Base-by-base conservation (phyloP, 768 basidiomycete species). In the Tylopilus subfusipes region DNA sequence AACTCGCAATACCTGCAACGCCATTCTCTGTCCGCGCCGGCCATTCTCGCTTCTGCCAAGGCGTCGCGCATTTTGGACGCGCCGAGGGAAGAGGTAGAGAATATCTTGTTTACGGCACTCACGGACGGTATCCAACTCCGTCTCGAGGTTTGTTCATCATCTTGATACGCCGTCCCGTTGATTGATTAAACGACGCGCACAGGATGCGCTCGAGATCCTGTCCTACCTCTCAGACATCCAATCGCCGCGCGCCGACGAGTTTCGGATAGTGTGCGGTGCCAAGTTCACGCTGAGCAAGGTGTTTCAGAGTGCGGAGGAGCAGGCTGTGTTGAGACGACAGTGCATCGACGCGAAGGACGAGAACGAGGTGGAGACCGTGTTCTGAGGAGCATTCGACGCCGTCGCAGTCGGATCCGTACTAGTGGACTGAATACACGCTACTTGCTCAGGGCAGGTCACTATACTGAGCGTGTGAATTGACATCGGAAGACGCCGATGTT, bases 1-100 rank as follows among this genome's bases (percentile, higher is more conserved):
- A 93, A 90, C 63, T 80, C 84, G 18, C 82, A 89, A 56, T 93
- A 86, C 67, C 77, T 93, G 13, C 88, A 94, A 64, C 74, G 64
- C 16, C 79, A 87, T 55, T 72, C 83, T 0, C 61, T 69, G 1
- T 78, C 78, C 11, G 75, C 82, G 0, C 57, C 67, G 2, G 82
- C 83, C 0, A 72, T 88, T 31, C 69, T 96, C 8, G 86, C 83
- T 4, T 76, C 75, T 39, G 91, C 91, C 7, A 77, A 78, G 63
- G 89, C 77, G 1, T 72, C 78, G 14, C 73, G 66, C 1, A 58
- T 67, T 6, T 70, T 91, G 42, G 74, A 75, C 4, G 68, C 78
- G 0, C 74, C 83, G 10, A 60, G 68, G 34, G 78, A 78, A 6
- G 88, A 90, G 59, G 75, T 88, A 7, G 90, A 90, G 60, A 73